Evolutionary conservation across 2,329 filamentous ascomycete genomes (phyloP).

Genomic region (Phyllosticta citriasiana): DNA sequence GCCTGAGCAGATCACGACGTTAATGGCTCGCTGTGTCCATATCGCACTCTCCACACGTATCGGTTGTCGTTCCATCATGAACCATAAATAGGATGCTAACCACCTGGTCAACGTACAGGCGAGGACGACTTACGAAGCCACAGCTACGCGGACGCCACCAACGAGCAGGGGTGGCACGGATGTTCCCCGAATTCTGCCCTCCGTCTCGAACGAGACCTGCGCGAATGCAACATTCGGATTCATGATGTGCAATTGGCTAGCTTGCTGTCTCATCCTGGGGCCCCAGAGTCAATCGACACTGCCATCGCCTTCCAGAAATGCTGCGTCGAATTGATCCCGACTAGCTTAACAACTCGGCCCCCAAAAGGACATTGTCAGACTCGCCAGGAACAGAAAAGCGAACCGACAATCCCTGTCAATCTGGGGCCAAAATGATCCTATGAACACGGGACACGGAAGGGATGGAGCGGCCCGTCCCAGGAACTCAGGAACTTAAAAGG

Average conservation of each 20-base stretch:
- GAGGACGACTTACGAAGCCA: neutral
- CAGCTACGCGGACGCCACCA: neutral
- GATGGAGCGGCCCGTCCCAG: neutral
- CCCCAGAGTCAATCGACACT: neutral
- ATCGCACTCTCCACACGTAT: neutral
- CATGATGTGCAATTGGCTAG: neutral
- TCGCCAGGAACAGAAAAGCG: neutral
- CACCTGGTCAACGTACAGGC: neutral
- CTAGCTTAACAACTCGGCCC: neutral
- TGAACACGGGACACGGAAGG: neutral
- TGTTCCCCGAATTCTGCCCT: neutral
- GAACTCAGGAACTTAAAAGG: neutral
- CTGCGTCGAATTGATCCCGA: neutral
- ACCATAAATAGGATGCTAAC: neutral
- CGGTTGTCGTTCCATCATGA: neutral
- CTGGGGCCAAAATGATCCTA: neutral
- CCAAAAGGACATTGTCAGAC: neutral
- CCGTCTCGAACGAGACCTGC: neutral
- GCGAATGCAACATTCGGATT: neutral
- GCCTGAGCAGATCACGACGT: neutral
- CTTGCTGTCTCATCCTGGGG: neutral
- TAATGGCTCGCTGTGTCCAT: neutral
- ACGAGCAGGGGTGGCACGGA: neutral
- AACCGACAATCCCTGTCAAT: neutral
- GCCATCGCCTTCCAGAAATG: neutral